Evolutionary conservation across 1,284 basidiomycete species (phyloP).

Genomic region (Ganoderma lingzhi): DNA sequence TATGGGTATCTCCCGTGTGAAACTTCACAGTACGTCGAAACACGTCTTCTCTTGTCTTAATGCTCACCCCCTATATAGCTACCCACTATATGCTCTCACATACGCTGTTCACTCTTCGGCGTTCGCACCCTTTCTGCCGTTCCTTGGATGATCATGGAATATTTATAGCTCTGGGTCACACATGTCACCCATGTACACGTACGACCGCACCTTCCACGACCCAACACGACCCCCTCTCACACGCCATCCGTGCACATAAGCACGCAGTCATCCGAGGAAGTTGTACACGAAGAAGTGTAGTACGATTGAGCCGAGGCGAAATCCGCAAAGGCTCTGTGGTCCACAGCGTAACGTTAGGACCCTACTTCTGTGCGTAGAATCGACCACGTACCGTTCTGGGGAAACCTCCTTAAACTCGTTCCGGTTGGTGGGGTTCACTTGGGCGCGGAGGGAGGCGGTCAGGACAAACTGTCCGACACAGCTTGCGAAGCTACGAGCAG

Average conservation of each 20-base stretch:
- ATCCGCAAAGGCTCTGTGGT: slow-evolving; percentile 90
- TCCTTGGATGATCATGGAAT: slow-evolving; percentile 24
- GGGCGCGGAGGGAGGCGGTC: slow-evolving; percentile 89
- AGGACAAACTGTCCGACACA: slow-evolving; percentile 98
- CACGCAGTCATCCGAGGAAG: slow-evolving; percentile 78
- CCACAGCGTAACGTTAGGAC: not conserved
- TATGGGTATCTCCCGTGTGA: not conserved
- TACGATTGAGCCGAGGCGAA: slow-evolving; percentile 95
- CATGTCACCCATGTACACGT: slow-evolving; percentile 34
- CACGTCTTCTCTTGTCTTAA: not conserved
- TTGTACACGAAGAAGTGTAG: slow-evolving; percentile 99
- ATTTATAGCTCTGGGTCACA: slow-evolving; percentile 26
- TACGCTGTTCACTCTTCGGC: slow-evolving; percentile 12
- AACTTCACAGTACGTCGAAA: not conserved
- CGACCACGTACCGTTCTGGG: slow-evolving; percentile 81
- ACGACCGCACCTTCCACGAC: slow-evolving; percentile 27
- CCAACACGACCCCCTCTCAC: slow-evolving; percentile 10
- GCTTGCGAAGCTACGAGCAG: slow-evolving; percentile 79
- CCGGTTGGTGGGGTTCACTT: slow-evolving; percentile 89
- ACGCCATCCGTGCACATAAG: not conserved
- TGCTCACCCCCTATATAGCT: slow-evolving; percentile 2
- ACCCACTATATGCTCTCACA: slow-evolving; percentile 5
- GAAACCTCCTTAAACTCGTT: slow-evolving; percentile 90
- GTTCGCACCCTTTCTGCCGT: slow-evolving; percentile 7
- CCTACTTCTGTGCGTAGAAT: slow-evolving; percentile 31